Conservation (phyloP, 2,329 filamentous ascomycete species). For the Sporothrix humicola region DNA sequence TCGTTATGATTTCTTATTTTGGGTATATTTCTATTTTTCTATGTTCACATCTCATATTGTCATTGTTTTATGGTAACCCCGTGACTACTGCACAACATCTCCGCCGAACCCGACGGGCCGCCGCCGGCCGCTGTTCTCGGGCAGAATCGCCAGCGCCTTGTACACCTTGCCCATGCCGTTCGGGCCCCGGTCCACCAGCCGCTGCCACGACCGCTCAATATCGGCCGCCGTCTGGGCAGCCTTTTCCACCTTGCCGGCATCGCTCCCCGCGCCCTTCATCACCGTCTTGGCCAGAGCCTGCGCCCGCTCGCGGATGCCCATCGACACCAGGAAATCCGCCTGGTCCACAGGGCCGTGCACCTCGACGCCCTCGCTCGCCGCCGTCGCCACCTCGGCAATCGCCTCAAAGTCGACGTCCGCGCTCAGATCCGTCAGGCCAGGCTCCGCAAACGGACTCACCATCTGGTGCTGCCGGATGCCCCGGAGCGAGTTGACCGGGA, state of each 20-base stretch:
- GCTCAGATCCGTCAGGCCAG: slow-evolving; percentile 85
- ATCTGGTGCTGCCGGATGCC: slow-evolving; percentile 80
- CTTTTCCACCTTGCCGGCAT: slow-evolving; percentile 45
- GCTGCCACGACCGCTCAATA: slow-evolving; percentile 76
- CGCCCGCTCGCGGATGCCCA: slow-evolving; percentile 84
- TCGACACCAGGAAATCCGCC: slow-evolving; percentile 73
- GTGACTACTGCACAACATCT: slow-evolving; percentile 51
- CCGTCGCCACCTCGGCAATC: slow-evolving; percentile 79
- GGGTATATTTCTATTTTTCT: background rate
- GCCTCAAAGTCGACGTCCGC: slow-evolving; percentile 93
- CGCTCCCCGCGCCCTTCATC: slow-evolving; percentile 45
- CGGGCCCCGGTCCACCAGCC: slow-evolving; percentile 81
- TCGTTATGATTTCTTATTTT: slow-evolving; percentile 1
- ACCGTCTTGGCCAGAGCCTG: slow-evolving; percentile 64
- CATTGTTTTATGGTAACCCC: background rate
- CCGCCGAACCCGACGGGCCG: slow-evolving; percentile 93
- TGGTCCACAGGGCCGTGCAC: slow-evolving; percentile 92
- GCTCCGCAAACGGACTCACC: slow-evolving; percentile 78
- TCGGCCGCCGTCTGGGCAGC: slow-evolving; percentile 56
- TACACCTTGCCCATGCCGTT: slow-evolving; percentile 94
- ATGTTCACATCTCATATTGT: no score
- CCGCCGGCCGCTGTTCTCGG: slow-evolving; percentile 74
- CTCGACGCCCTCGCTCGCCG: slow-evolving; percentile 79
- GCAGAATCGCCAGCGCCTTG: slow-evolving; percentile 89
- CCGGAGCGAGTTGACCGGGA: slow-evolving; percentile 87